Percentiles rank a stretch among this genome's conserved stretches.
phyloP scores from a whole-genome alignment of 1,284 basidiomycete species.

The Cutaneotrichosporon mucoides region DNA sequence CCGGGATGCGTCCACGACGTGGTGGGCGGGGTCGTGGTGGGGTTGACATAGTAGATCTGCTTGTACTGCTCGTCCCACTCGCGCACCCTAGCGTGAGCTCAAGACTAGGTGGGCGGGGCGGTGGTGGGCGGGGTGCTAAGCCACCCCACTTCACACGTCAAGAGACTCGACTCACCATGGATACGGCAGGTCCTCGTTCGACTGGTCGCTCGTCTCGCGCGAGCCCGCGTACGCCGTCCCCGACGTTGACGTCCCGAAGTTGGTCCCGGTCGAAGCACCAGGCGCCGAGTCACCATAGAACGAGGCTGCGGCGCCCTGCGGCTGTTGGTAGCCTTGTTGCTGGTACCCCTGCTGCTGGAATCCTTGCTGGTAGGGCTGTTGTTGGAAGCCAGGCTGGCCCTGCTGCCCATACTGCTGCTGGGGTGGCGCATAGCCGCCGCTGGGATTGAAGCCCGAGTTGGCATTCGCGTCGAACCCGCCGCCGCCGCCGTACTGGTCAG shows the following conservation, averaged over 20 bases:
- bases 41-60: slow-evolving; percentile 38
- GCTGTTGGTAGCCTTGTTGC: background rate
- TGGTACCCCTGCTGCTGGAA: background rate
- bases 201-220: background rate
- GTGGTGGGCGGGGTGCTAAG: too few relatives aligned
- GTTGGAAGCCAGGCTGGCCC: background rate
- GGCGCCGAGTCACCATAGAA: slow-evolving; percentile 1
- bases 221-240: slow-evolving; percentile 1
- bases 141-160: too few relatives aligned
- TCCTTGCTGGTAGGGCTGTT: background rate
- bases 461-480: background rate
- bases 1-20: slow-evolving; percentile 34
- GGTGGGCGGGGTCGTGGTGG: slow-evolving; percentile 28
- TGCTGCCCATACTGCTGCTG: background rate
- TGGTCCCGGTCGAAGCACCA: background rate
- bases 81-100: too few relatives aligned
- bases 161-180: slow-evolving; percentile 10
- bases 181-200: slow-evolving; percentile 11
- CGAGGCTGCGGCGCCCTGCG: background rate
- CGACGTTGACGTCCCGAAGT: background rate
- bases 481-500: background rate
- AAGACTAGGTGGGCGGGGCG: too few relatives aligned
- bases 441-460: background rate
- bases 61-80: slow-evolving; percentile 33
- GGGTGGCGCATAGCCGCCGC: background rate